Evolutionary conservation across 139 green algal genomes (phyloP).

Genomic region (Picochlorum sp.): DNA sequence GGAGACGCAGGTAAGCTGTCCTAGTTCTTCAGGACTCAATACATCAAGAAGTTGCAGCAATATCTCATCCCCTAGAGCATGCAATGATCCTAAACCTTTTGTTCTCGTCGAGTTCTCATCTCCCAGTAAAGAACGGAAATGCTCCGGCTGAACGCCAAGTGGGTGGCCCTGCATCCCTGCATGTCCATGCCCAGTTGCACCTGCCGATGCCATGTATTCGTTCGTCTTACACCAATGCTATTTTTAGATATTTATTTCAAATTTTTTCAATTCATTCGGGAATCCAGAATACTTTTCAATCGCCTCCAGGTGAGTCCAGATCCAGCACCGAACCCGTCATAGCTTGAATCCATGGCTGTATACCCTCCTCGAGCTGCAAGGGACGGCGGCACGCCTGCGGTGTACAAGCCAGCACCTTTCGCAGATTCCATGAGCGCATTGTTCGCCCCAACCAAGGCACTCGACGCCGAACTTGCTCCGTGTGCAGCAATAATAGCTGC

Average conservation of each 20-base stretch:
- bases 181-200: not conserved
- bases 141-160: not conserved
- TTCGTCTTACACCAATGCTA: too few relatives aligned
- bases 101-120: not conserved
- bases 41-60: slow-evolving; percentile 60
- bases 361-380: slow-evolving; percentile 26
- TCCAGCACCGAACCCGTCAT: slow-evolving; percentile 35
- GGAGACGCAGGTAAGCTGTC: slow-evolving; percentile 32
- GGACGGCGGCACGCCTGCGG: slow-evolving; percentile 23
- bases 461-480: not conserved
- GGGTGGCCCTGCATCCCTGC: not conserved
- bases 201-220: too few relatives aligned
- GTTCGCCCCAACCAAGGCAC: slow-evolving; percentile 13
- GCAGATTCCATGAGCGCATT: slow-evolving; percentile 27
- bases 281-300: slow-evolving; percentile 20
- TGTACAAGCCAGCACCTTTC: slow-evolving; percentile 30
- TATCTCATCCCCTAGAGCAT: slow-evolving; percentile 60
- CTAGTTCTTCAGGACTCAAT: slow-evolving; percentile 38
- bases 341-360: slow-evolving; percentile 24
- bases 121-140: not conserved
- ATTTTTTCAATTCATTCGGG: not conserved
- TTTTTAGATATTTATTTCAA: not conserved
- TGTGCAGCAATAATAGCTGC: slow-evolving; percentile 13
- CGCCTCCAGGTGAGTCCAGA: slow-evolving; percentile 35
- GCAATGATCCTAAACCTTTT: slow-evolving; percentile 65